Evolutionary conservation across 2,329 filamentous ascomycete genomes (phyloP).

Genomic region (Aspergillus carbonarius): DNA sequence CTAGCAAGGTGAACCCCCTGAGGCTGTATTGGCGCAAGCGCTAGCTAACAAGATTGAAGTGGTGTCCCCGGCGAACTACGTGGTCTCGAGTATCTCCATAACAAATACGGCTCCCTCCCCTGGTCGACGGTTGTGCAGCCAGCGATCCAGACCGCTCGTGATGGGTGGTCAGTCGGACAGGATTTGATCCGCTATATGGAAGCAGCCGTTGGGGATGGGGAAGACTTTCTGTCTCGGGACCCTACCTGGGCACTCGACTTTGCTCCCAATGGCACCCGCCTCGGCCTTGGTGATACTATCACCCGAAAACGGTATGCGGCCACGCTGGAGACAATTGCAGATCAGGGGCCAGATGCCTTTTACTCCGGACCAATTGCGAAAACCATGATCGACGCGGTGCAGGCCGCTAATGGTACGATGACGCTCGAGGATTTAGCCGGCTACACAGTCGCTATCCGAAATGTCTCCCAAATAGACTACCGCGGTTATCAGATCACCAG

Average conservation of each 20-base stretch:
- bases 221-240: slow-evolving; percentile 71
- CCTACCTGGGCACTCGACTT: slow-evolving; percentile 85
- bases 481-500: slow-evolving; percentile 67
- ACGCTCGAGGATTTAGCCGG: slow-evolving; percentile 72
- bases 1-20: slow-evolving; percentile 55
- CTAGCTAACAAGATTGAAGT: slow-evolving; percentile 33
- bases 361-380: slow-evolving; percentile 72
- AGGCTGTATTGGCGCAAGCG: no score
- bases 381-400: slow-evolving; percentile 68
- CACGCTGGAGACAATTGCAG: slow-evolving; percentile 74
- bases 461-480: slow-evolving; percentile 64
- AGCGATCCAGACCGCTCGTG: slow-evolving; percentile 68
- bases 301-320: slow-evolving; percentile 77
- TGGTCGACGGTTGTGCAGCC: slow-evolving; percentile 73
- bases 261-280: slow-evolving; percentile 72
- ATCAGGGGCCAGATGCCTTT: slow-evolving; percentile 69
- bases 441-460: slow-evolving; percentile 68
- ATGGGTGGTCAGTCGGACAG: slow-evolving; percentile 70
- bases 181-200: slow-evolving; percentile 76
- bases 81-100: slow-evolving; percentile 76
- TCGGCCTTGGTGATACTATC: slow-evolving; percentile 73
- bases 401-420: slow-evolving; percentile 76
- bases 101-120: slow-evolving; percentile 57
- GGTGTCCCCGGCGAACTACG: slow-evolving; percentile 62
- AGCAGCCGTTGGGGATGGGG: slow-evolving; percentile 45